phyloP scores from a whole-genome alignment of 768 basidiomycete species.

The Suillus subaureus region DNA sequence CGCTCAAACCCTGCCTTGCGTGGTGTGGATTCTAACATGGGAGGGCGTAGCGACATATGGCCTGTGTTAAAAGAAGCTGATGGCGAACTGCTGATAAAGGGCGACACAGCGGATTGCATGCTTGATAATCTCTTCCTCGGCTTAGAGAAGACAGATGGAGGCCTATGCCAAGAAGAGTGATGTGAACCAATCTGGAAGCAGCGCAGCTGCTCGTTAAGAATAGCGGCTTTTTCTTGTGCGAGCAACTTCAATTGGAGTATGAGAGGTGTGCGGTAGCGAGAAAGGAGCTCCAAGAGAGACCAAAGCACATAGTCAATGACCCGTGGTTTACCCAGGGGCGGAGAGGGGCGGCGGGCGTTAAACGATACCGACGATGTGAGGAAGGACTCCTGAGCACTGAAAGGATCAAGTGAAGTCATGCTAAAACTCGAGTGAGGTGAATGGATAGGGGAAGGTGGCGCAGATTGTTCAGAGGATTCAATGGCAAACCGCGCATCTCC shows the following conservation, averaged over 20 bases:
- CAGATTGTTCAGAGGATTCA: slow-evolving; percentile 42
- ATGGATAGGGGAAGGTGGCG: slow-evolving; percentile 51
- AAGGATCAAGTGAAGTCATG: slow-evolving; percentile 20
- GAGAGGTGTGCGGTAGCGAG: slow-evolving; percentile 62
- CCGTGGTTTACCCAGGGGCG: slow-evolving; percentile 45
- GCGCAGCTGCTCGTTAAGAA: slow-evolving; percentile 54
- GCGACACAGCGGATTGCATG: slow-evolving; percentile 32
- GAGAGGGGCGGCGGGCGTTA: slow-evolving; percentile 14
- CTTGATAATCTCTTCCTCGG: slow-evolving; percentile 49
- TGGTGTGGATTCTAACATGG: slow-evolving; percentile 38
- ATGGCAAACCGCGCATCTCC: slow-evolving; percentile 67
- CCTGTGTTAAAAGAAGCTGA: neutral
- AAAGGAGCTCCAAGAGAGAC: slow-evolving; percentile 71
- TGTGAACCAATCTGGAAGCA: slow-evolving; percentile 28
- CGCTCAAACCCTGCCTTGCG: slow-evolving; percentile 46
- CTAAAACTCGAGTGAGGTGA: slow-evolving; percentile 49
- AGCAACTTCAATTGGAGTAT: slow-evolving; percentile 66
- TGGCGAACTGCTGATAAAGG: slow-evolving; percentile 45
- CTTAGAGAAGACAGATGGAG: slow-evolving; percentile 60
- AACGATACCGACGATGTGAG: slow-evolving; percentile 7
- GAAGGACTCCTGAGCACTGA: slow-evolving; percentile 1
- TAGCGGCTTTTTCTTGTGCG: slow-evolving; percentile 61
- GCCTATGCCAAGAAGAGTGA: slow-evolving; percentile 41
- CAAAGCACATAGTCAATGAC: slow-evolving; percentile 72
- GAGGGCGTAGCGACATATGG: slow-evolving; percentile 15